phyloP scores from a whole-genome alignment of 2,329 filamentous ascomycete genomes.

The Penicillium aurantiogriseum region DNA sequence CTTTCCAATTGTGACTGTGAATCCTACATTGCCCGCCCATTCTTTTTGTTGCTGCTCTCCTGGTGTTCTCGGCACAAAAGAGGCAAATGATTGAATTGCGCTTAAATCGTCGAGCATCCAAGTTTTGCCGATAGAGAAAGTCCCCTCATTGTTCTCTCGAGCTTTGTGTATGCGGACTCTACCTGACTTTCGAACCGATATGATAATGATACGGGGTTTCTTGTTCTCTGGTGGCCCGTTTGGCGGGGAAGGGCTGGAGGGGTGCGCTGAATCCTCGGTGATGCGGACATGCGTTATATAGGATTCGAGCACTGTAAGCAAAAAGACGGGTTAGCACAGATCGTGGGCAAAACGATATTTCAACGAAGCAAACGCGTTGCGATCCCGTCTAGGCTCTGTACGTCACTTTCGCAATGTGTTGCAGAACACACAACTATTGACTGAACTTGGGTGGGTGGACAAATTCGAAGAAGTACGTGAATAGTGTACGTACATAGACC shows the following conservation, averaged over 20 bases:
- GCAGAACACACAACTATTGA: not conserved
- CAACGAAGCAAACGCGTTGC: not conserved
- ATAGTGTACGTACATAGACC: slow-evolving; percentile 68
- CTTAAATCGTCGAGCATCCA: slow-evolving; percentile 93
- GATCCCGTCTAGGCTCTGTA: not conserved
- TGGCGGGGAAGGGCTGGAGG: slow-evolving; percentile 79
- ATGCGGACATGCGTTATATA: slow-evolving; percentile 98
- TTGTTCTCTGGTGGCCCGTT: slow-evolving; percentile 71
- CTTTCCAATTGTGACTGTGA: slow-evolving; percentile 84
- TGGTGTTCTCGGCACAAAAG: slow-evolving; percentile 56
- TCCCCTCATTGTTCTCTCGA: slow-evolving; percentile 87
- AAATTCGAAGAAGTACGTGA: not conserved
- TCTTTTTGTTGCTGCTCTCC: slow-evolving; percentile 62
- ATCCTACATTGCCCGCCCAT: slow-evolving; percentile 82
- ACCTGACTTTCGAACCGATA: slow-evolving; percentile 88
- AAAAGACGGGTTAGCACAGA: slow-evolving; percentile 21
- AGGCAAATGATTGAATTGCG: slow-evolving; percentile 77
- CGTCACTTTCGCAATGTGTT: slow-evolving; percentile 4
- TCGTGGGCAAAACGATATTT: not conserved
- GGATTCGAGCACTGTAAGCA: slow-evolving; percentile 69
- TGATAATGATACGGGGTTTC: slow-evolving; percentile 87
- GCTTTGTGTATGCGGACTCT: slow-evolving; percentile 95
- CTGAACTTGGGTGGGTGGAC: not conserved
- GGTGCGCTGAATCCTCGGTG: slow-evolving; percentile 78
- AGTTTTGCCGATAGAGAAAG: slow-evolving; percentile 96